phyloP scores from a whole-genome alignment of 805 yeast species.

The Metschnikowia matae region DNA sequence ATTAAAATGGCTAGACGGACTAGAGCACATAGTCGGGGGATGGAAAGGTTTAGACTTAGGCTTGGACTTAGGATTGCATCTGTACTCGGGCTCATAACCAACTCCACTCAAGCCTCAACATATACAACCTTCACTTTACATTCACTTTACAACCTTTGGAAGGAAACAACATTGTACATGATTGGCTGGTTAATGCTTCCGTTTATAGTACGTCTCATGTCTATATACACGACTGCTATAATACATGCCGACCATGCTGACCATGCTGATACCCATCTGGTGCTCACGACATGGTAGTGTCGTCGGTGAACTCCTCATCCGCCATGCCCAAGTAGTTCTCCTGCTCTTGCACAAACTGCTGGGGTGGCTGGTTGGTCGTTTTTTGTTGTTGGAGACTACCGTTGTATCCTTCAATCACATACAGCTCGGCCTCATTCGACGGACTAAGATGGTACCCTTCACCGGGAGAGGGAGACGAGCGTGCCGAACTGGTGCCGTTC shows the following conservation, averaged over 20 bases:
- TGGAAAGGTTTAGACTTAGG: no score
- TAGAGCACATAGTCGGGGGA: no score
- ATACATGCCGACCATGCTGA: no score
- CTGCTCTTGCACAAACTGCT: slow-evolving; percentile 28
- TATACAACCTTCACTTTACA: no score
- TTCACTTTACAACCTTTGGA: no score
- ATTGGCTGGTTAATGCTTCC: background rate
- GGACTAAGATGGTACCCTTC: slow-evolving; percentile 30
- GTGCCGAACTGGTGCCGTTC: slow-evolving; percentile 11
- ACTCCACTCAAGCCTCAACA: no score
- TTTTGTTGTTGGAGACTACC: background rate
- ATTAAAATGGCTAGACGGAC: no score
- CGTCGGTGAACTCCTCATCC: slow-evolving; percentile 20
- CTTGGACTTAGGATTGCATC: no score
- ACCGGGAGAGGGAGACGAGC: slow-evolving; percentile 15
- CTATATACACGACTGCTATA: no score
- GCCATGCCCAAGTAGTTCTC: slow-evolving; percentile 39
- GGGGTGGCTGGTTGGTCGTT: background rate
- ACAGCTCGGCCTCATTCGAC: slow-evolving; percentile 35
- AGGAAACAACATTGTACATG: no score
- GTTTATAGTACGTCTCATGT: background rate
- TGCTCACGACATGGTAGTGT: slow-evolving; percentile 8
- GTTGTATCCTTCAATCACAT: slow-evolving; percentile 34
- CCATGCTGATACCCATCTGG: no score
- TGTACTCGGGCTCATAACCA: no score